These are phyloP conservation scores for Fusarium papillatum DNA, from an alignment of 2,329 filamentous ascomycete species.

Conservation along the genomic window DNA sequence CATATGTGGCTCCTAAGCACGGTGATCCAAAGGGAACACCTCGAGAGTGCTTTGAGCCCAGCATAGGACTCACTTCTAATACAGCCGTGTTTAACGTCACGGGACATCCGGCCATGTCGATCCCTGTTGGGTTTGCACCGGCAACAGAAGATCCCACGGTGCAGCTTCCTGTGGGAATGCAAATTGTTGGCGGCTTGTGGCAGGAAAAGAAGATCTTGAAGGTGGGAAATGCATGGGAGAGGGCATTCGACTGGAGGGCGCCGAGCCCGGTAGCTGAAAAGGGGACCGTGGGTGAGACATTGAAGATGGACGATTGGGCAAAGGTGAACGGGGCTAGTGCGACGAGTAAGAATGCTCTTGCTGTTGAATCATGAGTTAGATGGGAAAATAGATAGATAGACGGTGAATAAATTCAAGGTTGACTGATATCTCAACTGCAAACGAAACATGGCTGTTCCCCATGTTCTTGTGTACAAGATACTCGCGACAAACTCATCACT, in stretches of 20 bases:
- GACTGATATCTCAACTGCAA: background rate
- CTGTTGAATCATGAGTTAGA: background rate
- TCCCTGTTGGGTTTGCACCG: slow-evolving; percentile 63
- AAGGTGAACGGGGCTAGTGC: background rate
- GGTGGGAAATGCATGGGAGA: slow-evolving; percentile 62
- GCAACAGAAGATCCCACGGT: slow-evolving; percentile 54
- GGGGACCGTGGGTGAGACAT: background rate
- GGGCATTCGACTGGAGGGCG: slow-evolving; percentile 55
- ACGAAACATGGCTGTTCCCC: background rate
- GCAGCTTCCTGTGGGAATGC: slow-evolving; percentile 65
- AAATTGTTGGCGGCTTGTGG: slow-evolving; percentile 67
- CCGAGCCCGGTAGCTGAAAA: background rate
- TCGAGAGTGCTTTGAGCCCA: slow-evolving; percentile 61
- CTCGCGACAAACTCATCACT: too few relatives aligned
- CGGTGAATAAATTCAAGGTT: background rate
- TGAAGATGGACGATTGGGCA: background rate
- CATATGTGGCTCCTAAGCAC: slow-evolving; percentile 60
- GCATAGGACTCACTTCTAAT: slow-evolving; percentile 67
- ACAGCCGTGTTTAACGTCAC: slow-evolving; percentile 70
- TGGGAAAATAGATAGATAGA: background rate
- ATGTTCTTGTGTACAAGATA: too few relatives aligned
- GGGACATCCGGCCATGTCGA: slow-evolving; percentile 66
- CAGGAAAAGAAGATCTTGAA: slow-evolving; percentile 61
- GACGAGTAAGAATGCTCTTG: background rate
- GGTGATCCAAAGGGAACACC: slow-evolving; percentile 51